These are phyloP conservation scores for Casaregolazyma suthepensis DNA, from an alignment of 1,139 yeast genomes.

Conservation along the genomic window DNA sequence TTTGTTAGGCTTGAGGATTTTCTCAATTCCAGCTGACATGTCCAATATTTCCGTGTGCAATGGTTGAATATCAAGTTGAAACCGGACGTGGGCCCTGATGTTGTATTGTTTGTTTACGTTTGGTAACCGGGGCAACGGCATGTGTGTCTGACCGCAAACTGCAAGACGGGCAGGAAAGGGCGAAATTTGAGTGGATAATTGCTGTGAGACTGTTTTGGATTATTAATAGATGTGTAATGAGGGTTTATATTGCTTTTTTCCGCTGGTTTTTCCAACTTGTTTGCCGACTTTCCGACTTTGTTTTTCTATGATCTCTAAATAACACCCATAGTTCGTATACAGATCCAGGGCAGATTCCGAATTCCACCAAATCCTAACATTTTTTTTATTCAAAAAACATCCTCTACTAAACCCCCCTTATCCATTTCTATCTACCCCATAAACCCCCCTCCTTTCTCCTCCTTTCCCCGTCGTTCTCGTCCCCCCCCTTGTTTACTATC, in stretches of 20 bases:
- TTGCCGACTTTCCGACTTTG: too few species aligned
- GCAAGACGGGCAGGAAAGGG: background rate
- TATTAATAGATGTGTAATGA: background rate
- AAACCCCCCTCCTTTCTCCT: background rate
- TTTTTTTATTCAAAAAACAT: background rate
- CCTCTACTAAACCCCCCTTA: background rate
- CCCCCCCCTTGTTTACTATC: background rate
- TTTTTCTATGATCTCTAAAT: background rate
- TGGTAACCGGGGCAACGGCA: conserved; percentile 7
- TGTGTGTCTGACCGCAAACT: background rate
- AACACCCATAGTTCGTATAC: background rate
- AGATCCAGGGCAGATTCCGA: background rate
- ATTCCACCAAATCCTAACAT: background rate
- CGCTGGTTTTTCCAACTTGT: background rate
- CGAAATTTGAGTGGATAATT: background rate
- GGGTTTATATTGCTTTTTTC: background rate
- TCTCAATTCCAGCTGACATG: conserved; percentile 4
- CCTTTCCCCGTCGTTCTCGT: background rate
- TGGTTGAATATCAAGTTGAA: background rate
- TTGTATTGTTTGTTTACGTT: conserved; percentile 6
- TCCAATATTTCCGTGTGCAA: background rate
- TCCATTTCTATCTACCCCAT: background rate
- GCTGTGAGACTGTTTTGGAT: background rate
- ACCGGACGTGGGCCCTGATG: background rate
- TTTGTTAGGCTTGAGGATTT: conserved; percentile 1